These are phyloP conservation scores for Trichoderma breve DNA, from an alignment of 2,329 filamentous ascomycete species.

Conservation along the genomic window DNA sequence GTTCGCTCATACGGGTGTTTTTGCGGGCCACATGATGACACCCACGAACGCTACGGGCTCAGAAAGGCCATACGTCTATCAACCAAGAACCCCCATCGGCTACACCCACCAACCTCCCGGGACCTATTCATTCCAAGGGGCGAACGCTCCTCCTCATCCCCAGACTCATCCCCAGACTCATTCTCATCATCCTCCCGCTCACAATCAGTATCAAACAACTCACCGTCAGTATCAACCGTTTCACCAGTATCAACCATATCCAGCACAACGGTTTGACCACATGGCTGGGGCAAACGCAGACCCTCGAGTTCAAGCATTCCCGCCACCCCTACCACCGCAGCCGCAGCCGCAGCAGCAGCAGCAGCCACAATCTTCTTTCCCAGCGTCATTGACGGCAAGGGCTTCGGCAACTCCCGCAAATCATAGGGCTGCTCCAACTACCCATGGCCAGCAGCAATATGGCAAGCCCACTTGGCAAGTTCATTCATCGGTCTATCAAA, in stretches of 20 bases:
- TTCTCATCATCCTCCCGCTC: background rate
- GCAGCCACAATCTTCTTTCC: background rate
- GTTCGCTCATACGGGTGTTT: slow-evolving; percentile 20
- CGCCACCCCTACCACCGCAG: background rate
- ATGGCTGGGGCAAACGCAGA: slow-evolving; percentile 16
- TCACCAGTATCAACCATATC: background rate
- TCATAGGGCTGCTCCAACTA: background rate
- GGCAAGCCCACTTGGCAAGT: slow-evolving; percentile 35
- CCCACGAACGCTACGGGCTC: slow-evolving; percentile 47
- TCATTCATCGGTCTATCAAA: slow-evolving; percentile 46
- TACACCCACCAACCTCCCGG: slow-evolving; percentile 25
- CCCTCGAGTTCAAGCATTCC: slow-evolving; percentile 19
- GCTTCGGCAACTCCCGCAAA: background rate
- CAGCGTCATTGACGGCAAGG: background rate
- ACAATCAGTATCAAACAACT: background rate
- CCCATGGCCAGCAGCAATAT: background rate
- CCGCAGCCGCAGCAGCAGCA: background rate
- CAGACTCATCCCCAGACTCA: background rate
- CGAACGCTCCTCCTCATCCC: slow-evolving; percentile 20
- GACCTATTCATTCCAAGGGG: slow-evolving; percentile 29
- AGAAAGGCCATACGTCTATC: slow-evolving; percentile 29
- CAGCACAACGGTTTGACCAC: slow-evolving; percentile 26
- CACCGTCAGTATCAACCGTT: background rate
- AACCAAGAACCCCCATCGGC: slow-evolving; percentile 28
- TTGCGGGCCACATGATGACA: slow-evolving; percentile 62